Percentiles rank a stretch among this genome's conserved stretches.
phyloP scores from a whole-genome alignment of 768 basidiomycete species.

The Lentinula sp. region DNA sequence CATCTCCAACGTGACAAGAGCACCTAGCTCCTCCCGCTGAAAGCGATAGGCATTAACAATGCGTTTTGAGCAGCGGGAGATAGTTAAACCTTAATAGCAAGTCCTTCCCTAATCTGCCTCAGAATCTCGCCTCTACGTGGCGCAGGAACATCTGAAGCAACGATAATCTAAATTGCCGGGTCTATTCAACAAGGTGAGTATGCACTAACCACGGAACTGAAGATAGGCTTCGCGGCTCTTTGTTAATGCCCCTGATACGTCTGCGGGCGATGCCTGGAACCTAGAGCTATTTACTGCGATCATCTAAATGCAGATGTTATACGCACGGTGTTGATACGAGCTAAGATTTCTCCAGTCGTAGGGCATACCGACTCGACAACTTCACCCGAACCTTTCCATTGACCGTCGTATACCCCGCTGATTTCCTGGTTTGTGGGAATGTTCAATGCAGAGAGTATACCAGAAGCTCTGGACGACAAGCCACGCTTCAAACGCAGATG shows the following conservation, averaged over 20 bases:
- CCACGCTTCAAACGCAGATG: constrained; percentile 27
- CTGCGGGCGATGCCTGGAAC: constrained; percentile 60
- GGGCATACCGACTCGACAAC: constrained; percentile 71
- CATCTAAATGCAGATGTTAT: constrained; percentile 7
- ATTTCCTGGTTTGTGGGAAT: constrained; percentile 48
- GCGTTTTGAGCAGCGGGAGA: constrained; percentile 35
- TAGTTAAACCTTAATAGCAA: constrained; percentile 19
- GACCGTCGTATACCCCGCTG: constrained; percentile 76
- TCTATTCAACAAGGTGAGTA: not conserved
- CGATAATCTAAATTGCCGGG: not conserved
- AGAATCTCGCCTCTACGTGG: constrained; percentile 86
- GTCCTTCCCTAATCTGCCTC: constrained; percentile 79
- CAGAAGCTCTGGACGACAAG: constrained; percentile 67
- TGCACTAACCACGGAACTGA: constrained; percentile 48
- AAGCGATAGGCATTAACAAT: constrained; percentile 25
- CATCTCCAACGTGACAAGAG: constrained; percentile 83
- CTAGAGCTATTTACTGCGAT: constrained; percentile 1
- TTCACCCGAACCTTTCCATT: constrained; percentile 76
- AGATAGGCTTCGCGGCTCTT: constrained; percentile 71
- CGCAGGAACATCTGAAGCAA: constrained; percentile 54
- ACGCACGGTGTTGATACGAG: constrained; percentile 63
- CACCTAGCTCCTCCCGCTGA: constrained; percentile 74
- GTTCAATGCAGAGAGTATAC: constrained; percentile 60
- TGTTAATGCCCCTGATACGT: constrained; percentile 63
- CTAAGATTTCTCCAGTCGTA: constrained; percentile 81